Percentiles rank a stretch among this genome's conserved stretches.
Evolutionary conservation across 306 rosid species (phyloP).

Genomic region (Erythrophleum fordii): DNA sequence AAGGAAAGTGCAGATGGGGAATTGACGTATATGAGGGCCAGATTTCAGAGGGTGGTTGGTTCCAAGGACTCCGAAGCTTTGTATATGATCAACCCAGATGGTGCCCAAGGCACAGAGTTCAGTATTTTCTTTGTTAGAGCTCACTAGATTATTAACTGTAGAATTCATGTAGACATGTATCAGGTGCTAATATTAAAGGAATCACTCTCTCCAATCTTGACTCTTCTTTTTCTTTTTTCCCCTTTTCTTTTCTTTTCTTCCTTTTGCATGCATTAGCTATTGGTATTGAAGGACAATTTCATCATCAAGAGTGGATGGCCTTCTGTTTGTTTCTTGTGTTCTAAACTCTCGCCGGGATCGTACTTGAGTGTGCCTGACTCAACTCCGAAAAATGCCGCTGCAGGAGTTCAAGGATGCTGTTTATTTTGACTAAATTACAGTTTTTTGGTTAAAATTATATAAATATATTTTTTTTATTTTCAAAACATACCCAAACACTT

Average conservation of each 20-base stretch:
- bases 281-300: neutral
- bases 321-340: neutral
- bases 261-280: neutral
- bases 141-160: conserved; percentile 41
- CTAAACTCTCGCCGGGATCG: neutral
- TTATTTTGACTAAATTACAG: no score
- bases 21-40: conserved; percentile 84
- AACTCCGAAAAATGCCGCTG: neutral
- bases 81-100: conserved; percentile 93
- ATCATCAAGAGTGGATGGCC: neutral
- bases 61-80: conserved; percentile 87
- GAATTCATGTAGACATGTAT: neutral
- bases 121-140: conserved; percentile 90
- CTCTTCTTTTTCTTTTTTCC: neutral
- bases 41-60: conserved; percentile 87
- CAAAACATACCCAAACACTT: no score
- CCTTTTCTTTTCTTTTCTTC: no score
- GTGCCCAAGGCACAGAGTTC: conserved; percentile 72
- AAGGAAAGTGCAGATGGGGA: conserved; percentile 72
- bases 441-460: no score
- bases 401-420: neutral
- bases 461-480: no score
- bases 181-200: neutral
- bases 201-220: neutral
- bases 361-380: neutral